Evolutionary conservation across 208 protist genomes (phyloP), one percentile per base, ranked within the genome.

Genomic region (Wallacemonas sp.): DNA sequence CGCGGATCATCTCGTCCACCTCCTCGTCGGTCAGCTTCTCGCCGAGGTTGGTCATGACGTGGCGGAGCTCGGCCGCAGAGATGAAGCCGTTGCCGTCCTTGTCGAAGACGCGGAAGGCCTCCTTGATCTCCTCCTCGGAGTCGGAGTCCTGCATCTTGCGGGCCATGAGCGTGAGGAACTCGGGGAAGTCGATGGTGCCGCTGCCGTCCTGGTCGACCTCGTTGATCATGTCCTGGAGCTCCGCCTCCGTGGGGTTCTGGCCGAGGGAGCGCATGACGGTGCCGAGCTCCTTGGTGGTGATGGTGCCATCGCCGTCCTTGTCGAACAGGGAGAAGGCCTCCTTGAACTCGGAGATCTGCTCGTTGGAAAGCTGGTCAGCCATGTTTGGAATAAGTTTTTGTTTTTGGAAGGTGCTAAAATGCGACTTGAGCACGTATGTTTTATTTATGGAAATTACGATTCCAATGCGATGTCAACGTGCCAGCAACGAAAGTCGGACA

Each of bases 291-390:
- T 98, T 98, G 42, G 97, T 98, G 32, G 97, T 98, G 86, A 99
- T 99, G 66, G 81, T 93, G 65, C 98, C 98, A 93, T 99, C 97
- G 72, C 97, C 94, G 74, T 99, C 96, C 63, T 95, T 90, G 79
- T 99, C 97, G 46, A 99, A 99, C 23, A 99, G 92, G 54, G 96
- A 98, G 93, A 99, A 99, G 23, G 98, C 99, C 88, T 99, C 99
- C 91, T 99, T 99, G 91, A 99, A 99, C 86, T 99, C 98, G 55
- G 94, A 96, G 67, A 99, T 98, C 82, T 99, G 97, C 86, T 99
- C 98, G 83, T 99, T 97, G 49, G 98, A 96, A 55, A 99, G 84
- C 74, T 97, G 80, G 57, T 96, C 79, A 64, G 83, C 82, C 85
- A 91, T 91, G 23, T n/a, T 20, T 1, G 31, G 55, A 57, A 1